Evolutionary conservation across 129 eudicot genomes (phyloP), one percentile per base, ranked within the genome.

Genomic region (Pseudognaphalium luteoalbum): DNA sequence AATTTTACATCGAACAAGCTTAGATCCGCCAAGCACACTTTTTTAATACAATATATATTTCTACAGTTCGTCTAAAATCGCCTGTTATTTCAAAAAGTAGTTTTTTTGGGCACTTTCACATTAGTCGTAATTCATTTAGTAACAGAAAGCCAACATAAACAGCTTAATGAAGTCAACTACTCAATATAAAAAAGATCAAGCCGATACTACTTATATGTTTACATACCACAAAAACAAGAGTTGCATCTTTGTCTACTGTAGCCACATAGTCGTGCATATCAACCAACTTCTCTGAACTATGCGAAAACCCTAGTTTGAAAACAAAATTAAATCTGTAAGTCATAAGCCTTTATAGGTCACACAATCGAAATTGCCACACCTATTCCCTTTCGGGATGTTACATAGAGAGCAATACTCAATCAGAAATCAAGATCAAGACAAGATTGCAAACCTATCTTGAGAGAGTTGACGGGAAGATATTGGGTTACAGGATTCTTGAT

Each of bases 401-500:
- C 30, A 72, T 32, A 29, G n/a, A 54, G 28, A 74, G 44, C 51
- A 17, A 33, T 32, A 19, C 14, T 47, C 44, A 50, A n/a, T 19
- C 12, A 54, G 16, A 74, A 7, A 73, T 19, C 51, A 59, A 50
- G 11, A 70, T 20, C 5, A 4, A 20, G 50, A 83, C 21, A 56
- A 4, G 58, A 41, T 34, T 29, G 33, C 59, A 79, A 61, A 93
- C 99, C 99, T 87, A 94, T 94, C 79, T 88, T 89, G 67, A 85
- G 87, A 69, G 93, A 87, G 78, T 94, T 86, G 69, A 86, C 58
- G 14, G 99, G 99, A 59, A 94, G 77, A 73, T 91, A 94, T 76
- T 94, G 91, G 30, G 97, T 87, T 6, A 94, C 99, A 75, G 99
- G 97, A 81, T 94, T 94, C 89, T 94, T 91, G 67, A 87, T 84